Conservation (phyloP, 2,329 filamentous ascomycete genomes). For the Aspergillus ochraceus region DNA sequence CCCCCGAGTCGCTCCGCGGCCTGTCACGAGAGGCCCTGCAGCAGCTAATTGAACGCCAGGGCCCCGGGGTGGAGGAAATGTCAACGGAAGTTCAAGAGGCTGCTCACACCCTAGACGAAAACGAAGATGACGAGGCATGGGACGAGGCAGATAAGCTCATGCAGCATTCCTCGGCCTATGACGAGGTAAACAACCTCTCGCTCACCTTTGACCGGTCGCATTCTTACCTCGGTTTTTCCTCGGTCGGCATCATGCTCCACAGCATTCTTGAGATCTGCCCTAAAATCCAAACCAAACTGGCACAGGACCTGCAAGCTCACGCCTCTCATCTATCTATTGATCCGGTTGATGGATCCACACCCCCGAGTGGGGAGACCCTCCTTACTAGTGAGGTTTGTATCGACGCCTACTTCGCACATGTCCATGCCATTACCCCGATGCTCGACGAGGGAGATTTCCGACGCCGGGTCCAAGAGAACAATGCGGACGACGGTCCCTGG, state of each 20-base stretch:
- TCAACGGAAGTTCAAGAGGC: neutral
- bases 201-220: slow-evolving; percentile 7
- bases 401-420: slow-evolving; percentile 7
- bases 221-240: slow-evolving; percentile 11
- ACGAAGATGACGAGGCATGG: slow-evolving; percentile 5
- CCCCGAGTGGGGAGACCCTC: neutral
- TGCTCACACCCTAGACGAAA: neutral
- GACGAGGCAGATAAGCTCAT: slow-evolving; percentile 6
- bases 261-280: slow-evolving; percentile 3
- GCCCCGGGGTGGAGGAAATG: neutral
- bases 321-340: neutral
- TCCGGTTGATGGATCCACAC: neutral
- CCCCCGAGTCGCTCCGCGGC: neutral
- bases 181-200: slow-evolving; percentile 9
- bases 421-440: slow-evolving; percentile 7
- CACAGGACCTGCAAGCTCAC: neutral
- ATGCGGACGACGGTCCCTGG: slow-evolving; percentile 2
- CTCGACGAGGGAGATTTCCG: slow-evolving; percentile 7
- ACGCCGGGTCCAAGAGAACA: neutral
- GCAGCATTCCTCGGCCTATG: slow-evolving; percentile 1
- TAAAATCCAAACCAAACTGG: neutral
- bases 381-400: neutral
- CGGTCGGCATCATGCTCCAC: slow-evolving; percentile 3
- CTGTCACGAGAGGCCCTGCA: neutral
- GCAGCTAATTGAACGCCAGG: neutral